Evolutionary conservation across 2,329 filamentous ascomycete species (phyloP).

Genomic region (Ophiostoma triangulosporum): DNA sequence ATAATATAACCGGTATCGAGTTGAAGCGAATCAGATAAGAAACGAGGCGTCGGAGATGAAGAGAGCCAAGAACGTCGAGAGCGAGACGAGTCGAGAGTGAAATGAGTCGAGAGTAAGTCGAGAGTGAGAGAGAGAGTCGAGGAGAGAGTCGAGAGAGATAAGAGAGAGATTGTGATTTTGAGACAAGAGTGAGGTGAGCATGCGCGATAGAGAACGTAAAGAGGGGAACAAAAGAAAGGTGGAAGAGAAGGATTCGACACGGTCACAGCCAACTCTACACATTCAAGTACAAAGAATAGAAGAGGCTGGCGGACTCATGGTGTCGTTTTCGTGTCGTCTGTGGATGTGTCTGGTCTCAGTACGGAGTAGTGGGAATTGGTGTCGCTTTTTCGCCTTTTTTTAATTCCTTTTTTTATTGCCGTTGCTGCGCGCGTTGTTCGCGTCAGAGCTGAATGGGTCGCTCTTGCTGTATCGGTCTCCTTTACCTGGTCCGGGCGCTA

Average conservation of each 20-base stretch:
- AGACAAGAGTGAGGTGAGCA: background rate
- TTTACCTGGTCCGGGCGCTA: slow-evolving; percentile 11
- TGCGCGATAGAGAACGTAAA: background rate
- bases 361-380: background rate
- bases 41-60: background rate
- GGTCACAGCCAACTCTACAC: background rate
- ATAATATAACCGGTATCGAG: too few species aligned
- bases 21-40: too few species aligned
- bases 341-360: background rate
- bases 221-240: background rate
- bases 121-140: background rate
- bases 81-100: background rate
- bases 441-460: slow-evolving; percentile 8
- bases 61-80: background rate
- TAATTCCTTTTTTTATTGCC: background rate
- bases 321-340: slow-evolving; percentile 12
- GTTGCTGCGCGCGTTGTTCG: slow-evolving; percentile 13
- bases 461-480: background rate
- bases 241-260: background rate
- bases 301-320: slow-evolving; percentile 12
- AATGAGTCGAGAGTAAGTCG: background rate
- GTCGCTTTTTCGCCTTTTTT: background rate
- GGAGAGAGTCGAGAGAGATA: background rate
- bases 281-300: slow-evolving; percentile 7
- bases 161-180: background rate